phyloP scores from a whole-genome alignment of 192 early-diverging fungal genomes.

The Entrophospora sp. region DNA sequence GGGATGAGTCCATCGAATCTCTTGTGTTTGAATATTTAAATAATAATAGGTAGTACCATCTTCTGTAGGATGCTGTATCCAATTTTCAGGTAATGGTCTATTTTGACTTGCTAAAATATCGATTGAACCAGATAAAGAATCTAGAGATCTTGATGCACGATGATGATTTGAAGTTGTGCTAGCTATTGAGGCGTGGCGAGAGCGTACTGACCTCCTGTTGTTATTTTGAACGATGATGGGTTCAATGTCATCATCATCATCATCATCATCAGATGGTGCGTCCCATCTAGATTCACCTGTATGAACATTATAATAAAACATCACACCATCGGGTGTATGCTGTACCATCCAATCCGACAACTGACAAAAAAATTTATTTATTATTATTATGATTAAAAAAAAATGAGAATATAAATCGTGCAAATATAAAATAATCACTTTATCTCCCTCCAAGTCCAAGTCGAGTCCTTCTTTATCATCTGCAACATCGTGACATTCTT shows the following conservation, averaged over 20 bases:
- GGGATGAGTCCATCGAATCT: slow-evolving; percentile 31
- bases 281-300: slow-evolving; percentile 38
- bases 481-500: too few species aligned
- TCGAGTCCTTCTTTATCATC: too few species aligned
- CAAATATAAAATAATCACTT: neutral
- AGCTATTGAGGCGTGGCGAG: neutral
- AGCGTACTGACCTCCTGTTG: too few species aligned
- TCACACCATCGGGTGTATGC: slow-evolving; percentile 36
- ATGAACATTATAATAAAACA: slow-evolving; percentile 39
- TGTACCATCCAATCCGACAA: slow-evolving; percentile 37
- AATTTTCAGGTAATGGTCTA: slow-evolving; percentile 21
- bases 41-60: slow-evolving; percentile 32
- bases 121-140: neutral
- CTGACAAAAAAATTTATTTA: slow-evolving; percentile 1
- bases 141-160: neutral
- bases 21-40: slow-evolving; percentile 28
- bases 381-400: too few species aligned
- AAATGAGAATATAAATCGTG: neutral
- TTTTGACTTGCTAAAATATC: neutral
- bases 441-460: too few species aligned
- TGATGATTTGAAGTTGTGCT: neutral
- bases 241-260: too few species aligned
- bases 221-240: too few species aligned
- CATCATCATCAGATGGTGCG: slow-evolving; percentile 9
- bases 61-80: slow-evolving; percentile 22